A percentile compares a stretch with the other conserved stretches of the same genome.
Conservation (phyloP, 2,329 filamentous ascomycete genomes). For the Sporothrix brasiliensis region DNA sequence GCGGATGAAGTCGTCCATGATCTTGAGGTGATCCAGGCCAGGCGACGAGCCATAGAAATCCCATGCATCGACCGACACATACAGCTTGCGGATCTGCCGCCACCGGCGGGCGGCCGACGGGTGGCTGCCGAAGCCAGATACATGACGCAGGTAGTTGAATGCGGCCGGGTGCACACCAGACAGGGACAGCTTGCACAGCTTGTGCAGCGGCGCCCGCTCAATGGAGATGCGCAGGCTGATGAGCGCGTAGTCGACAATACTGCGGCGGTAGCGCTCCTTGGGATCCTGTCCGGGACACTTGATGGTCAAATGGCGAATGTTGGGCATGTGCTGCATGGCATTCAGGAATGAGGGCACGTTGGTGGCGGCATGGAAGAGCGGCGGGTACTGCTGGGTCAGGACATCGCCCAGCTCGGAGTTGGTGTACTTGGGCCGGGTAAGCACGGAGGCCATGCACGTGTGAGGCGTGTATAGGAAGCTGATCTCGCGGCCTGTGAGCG, state of each 20-base stretch:
- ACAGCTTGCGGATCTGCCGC: slow-evolving; percentile 74
- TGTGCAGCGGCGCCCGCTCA: slow-evolving; percentile 69
- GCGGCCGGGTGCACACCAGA: slow-evolving; percentile 73
- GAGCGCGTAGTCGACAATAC: slow-evolving; percentile 83
- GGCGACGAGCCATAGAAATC: slow-evolving; percentile 63
- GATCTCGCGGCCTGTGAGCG: slow-evolving; percentile 73
- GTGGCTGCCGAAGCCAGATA: slow-evolving; percentile 72
- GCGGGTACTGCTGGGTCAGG: slow-evolving; percentile 82
- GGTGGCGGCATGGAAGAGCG: slow-evolving; percentile 84
- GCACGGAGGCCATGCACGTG: slow-evolving; percentile 62
- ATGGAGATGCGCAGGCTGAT: slow-evolving; percentile 83
- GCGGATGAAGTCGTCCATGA: slow-evolving; percentile 79
- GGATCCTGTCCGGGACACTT: slow-evolving; percentile 73
- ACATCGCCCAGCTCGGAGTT: slow-evolving; percentile 78
- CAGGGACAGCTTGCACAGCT: slow-evolving; percentile 71
- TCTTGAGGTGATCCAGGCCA: slow-evolving; percentile 70
- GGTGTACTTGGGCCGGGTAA: slow-evolving; percentile 75
- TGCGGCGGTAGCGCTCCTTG: slow-evolving; percentile 70
- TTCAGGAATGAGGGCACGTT: slow-evolving; percentile 83
- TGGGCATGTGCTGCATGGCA: slow-evolving; percentile 68
- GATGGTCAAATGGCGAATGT: slow-evolving; percentile 73
- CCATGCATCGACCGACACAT: slow-evolving; percentile 72
- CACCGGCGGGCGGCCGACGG: slow-evolving; percentile 73
- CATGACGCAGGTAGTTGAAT: slow-evolving; percentile 75
- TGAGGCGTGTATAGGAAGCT: slow-evolving; percentile 82